phyloP scores from a whole-genome alignment of 202 grass and related monocot genomes.

The Schoenoplectus triqueter region DNA sequence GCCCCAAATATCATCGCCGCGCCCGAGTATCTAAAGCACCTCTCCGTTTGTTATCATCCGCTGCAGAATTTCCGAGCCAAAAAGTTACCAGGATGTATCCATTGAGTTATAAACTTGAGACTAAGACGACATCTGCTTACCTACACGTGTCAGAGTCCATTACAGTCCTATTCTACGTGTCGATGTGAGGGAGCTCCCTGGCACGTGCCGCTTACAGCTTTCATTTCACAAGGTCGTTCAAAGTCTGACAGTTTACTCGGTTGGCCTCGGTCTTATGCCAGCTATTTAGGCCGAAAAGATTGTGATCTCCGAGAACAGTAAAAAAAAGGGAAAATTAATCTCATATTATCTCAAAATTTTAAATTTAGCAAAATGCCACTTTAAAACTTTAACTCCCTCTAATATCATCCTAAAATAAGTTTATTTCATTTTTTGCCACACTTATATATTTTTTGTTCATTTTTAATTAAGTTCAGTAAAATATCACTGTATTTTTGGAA shows the following conservation, averaged over 20 bases:
- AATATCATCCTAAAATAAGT: too few relatives aligned
- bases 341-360: too few relatives aligned
- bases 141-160: slow-evolving; percentile 12
- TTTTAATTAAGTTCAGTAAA: too few relatives aligned
- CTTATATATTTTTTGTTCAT: too few relatives aligned
- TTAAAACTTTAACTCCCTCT: too few relatives aligned
- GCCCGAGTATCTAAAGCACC: not conserved
- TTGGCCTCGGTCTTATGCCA: not conserved
- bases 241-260: not conserved
- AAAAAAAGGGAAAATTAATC: too few relatives aligned
- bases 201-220: slow-evolving; percentile 48
- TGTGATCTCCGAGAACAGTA: not conserved
- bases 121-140: not conserved
- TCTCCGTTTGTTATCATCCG: not conserved
- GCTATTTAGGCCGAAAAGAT: not conserved
- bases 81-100: not conserved
- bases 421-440: too few relatives aligned
- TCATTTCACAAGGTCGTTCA: not conserved
- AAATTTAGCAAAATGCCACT: too few relatives aligned
- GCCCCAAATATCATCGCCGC: not conserved
- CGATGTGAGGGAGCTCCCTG: slow-evolving; percentile 10
- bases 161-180: slow-evolving; percentile 46
- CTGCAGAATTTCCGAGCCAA: not conserved
- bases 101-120: not conserved
- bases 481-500: too few relatives aligned